phyloP scores from a whole-genome alignment of 2,329 filamentous ascomycete genomes.

The Colletotrichum abscissum region DNA sequence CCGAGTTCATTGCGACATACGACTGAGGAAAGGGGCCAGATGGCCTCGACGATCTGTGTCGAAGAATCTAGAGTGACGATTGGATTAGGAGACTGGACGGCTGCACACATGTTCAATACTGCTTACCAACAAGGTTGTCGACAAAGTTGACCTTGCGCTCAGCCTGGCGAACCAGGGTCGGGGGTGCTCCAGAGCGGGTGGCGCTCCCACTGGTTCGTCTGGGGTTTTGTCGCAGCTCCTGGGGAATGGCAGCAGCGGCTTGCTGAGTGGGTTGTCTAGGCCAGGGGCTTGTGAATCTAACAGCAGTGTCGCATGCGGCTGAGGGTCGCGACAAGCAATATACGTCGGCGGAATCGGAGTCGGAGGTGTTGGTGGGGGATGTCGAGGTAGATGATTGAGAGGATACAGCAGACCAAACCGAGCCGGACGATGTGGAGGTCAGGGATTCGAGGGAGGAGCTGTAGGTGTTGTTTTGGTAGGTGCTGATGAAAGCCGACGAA shows the following conservation, averaged over 20 bases:
- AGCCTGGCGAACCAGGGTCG: constrained; percentile 83
- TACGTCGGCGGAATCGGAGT: constrained; percentile 60
- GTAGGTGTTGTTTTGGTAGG: constrained; percentile 69
- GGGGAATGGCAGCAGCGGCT: constrained; percentile 56
- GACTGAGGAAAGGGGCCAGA: constrained; percentile 92
- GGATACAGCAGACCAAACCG: constrained; percentile 80
- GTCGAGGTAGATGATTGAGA: constrained; percentile 78
- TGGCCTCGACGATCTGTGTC: constrained; percentile 95
- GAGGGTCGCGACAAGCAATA: constrained; percentile 51
- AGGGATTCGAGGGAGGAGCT: constrained; percentile 78
- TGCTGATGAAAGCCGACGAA: constrained; percentile 63
- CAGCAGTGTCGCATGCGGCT: constrained; percentile 44
- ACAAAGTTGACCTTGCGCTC: constrained; percentile 96
- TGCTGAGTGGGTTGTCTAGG: constrained; percentile 40
- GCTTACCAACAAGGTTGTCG: constrained; percentile 96
- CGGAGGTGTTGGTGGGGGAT: constrained; percentile 71
- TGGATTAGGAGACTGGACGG: constrained; percentile 44
- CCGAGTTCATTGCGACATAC: constrained; percentile 79
- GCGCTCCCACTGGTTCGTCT: constrained; percentile 67
- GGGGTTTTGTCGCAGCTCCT: constrained; percentile 74
- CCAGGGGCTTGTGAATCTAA: constrained; percentile 45
- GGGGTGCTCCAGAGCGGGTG: constrained; percentile 66
- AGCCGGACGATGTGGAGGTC: constrained; percentile 80
- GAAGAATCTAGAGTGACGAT: constrained; percentile 79
- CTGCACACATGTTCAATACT: constrained; percentile 35